phyloP scores from a whole-genome alignment of 176 grass and related monocot genomes.

The Cymbopogon citratus region DNA sequence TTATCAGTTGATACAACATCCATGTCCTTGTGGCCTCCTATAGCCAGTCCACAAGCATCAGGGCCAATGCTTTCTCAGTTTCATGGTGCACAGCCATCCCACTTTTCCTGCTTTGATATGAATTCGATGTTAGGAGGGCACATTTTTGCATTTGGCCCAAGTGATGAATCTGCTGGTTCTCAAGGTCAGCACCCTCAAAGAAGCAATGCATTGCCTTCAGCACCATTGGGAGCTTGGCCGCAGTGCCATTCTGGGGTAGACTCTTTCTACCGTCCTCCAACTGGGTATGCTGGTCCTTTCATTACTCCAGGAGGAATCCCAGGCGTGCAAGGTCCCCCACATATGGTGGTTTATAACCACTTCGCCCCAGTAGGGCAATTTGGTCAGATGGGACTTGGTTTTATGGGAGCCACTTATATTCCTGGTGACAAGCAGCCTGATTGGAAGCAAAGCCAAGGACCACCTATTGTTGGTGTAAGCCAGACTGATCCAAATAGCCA shows the following conservation, averaged over 20 bases:
- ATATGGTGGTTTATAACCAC: constrained; percentile 98
- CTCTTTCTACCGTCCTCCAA: constrained; percentile 76
- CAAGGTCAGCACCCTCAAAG: constrained; percentile 80
- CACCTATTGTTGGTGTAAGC: constrained; percentile 44
- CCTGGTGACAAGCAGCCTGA: constrained; percentile 86
- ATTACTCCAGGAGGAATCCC: constrained; percentile 83
- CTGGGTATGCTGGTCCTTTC: constrained; percentile 80
- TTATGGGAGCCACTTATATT: constrained; percentile 86
- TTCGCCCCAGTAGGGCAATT: constrained; percentile 87
- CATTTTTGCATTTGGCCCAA: constrained; percentile 71
- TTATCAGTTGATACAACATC: constrained; percentile 84
- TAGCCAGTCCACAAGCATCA: constrained; percentile 72
- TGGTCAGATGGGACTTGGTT: constrained; percentile 90
- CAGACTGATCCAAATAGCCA: constrained; percentile 60
- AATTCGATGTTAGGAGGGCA: constrained; percentile 65
- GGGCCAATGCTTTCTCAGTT: constrained; percentile 79
- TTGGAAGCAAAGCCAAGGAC: constrained; percentile 73
- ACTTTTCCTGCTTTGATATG: constrained; percentile 93
- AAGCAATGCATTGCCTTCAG: constrained; percentile 48
- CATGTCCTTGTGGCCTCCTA: constrained; percentile 71
- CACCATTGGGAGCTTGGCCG: constrained; percentile 62
- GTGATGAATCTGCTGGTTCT: constrained; percentile 64
- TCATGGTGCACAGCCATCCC: constrained; percentile 62
- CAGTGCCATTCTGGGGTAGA: constrained; percentile 73
- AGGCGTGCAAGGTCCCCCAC: constrained; percentile 78